Conservation (phyloP, 2,329 filamentous ascomycete genomes). For the Didymellaceae sp. region DNA sequence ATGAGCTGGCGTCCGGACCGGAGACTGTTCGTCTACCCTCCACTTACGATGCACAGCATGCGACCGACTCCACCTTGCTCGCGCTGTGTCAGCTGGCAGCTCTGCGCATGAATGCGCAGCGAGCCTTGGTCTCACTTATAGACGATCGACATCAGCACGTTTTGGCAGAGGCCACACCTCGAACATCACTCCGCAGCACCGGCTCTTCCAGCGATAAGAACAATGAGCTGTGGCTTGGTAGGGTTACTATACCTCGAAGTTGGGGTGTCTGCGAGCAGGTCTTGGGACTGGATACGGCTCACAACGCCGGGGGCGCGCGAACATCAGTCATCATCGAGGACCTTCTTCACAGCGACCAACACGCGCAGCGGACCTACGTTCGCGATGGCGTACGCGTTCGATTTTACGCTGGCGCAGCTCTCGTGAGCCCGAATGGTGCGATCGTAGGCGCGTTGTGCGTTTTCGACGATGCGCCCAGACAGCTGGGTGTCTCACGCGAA, state of each 20-base stretch:
- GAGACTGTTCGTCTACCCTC: slow-evolving; percentile 17
- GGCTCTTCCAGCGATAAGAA: slow-evolving; percentile 2
- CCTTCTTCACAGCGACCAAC: slow-evolving; percentile 18
- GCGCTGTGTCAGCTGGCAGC: slow-evolving; percentile 47
- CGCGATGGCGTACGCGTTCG: slow-evolving; percentile 15
- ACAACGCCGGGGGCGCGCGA: background rate
- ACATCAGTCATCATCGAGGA: slow-evolving; percentile 20
- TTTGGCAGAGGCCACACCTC: slow-evolving; percentile 48
- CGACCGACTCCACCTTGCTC: slow-evolving; percentile 39
- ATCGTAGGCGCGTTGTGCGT: slow-evolving; percentile 36
- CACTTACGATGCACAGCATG: slow-evolving; percentile 27
- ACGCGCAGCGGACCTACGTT: slow-evolving; percentile 26
- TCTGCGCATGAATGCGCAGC: slow-evolving; percentile 40
- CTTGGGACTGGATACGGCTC: slow-evolving; percentile 8
- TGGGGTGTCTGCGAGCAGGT: slow-evolving; percentile 36
- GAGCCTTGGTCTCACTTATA: slow-evolving; percentile 47
- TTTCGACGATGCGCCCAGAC: slow-evolving; percentile 30
- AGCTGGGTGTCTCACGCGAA: slow-evolving; percentile 19
- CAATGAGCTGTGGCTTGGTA: slow-evolving; percentile 37
- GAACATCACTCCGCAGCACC: slow-evolving; percentile 29
- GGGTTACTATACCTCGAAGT: slow-evolving; percentile 36
- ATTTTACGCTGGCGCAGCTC: slow-evolving; percentile 40
- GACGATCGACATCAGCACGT: slow-evolving; percentile 45
- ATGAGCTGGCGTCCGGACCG: slow-evolving; percentile 9
- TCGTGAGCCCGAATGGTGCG: slow-evolving; percentile 31